Evolutionary conservation across 768 basidiomycete species (phyloP).

Genomic region (Rhodocollybia butyracea): DNA sequence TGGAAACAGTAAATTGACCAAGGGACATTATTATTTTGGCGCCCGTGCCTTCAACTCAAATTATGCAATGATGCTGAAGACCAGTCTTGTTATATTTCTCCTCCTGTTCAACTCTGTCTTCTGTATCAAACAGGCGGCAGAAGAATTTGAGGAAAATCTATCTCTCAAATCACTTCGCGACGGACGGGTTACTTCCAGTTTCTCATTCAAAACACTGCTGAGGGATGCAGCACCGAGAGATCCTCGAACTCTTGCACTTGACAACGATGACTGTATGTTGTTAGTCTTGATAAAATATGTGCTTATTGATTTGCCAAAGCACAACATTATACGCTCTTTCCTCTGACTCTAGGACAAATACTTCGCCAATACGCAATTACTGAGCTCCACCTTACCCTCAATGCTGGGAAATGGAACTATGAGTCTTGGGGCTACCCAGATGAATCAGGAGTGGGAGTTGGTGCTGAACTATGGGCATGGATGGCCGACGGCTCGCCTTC

Average conservation of each 20-base stretch:
- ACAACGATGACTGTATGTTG: conserved; percentile 44
- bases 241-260: conserved; percentile 41
- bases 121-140: conserved; percentile 14
- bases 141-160: conserved; percentile 49
- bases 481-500: conserved; percentile 60
- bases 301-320: conserved; percentile 33
- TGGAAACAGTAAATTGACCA: not conserved
- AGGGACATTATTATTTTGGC: conserved; percentile 2
- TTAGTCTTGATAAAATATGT: conserved; percentile 2
- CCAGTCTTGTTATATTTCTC: not conserved
- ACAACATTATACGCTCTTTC: conserved; percentile 86
- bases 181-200: conserved; percentile 77
- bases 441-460: conserved; percentile 72
- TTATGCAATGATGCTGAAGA: conserved; percentile 2
- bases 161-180: conserved; percentile 59
- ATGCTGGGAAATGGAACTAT: conserved; percentile 92
- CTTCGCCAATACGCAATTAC: conserved; percentile 82
- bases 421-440: conserved; percentile 80
- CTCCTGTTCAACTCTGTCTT: not conserved
- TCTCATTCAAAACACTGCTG: conserved; percentile 72
- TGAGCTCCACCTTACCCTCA: conserved; percentile 85
- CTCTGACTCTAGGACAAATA: conserved; percentile 83
- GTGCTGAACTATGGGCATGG: conserved; percentile 92
- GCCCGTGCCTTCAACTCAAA: not conserved
- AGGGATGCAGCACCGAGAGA: conserved; percentile 52